Evolutionary conservation across 805 yeast species (phyloP).

Genomic region (Pichia californica): DNA sequence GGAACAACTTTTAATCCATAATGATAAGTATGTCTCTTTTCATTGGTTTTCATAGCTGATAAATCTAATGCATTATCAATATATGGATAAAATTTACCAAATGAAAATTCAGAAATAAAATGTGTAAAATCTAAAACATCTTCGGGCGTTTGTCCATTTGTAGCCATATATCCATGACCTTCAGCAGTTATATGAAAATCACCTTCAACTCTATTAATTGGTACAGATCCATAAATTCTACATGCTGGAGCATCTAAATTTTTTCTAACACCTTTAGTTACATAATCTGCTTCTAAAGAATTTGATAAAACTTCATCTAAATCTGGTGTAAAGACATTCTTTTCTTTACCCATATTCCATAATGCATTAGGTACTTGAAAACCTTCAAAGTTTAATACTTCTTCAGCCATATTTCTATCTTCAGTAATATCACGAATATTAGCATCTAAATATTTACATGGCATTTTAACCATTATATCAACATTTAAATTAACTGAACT

Average conservation of each 20-base stretch:
- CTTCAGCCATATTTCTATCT: conserved; percentile 74
- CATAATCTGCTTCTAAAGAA: conserved; percentile 59
- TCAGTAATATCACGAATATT: conserved; percentile 71
- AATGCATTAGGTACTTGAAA: conserved; percentile 43
- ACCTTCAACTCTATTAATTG: conserved; percentile 82
- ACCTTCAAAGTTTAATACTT: conserved; percentile 67
- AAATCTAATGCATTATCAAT: conserved; percentile 83
- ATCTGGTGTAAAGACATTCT: conserved; percentile 48
- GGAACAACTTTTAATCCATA: conserved; percentile 82
- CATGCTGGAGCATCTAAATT: conserved; percentile 71
- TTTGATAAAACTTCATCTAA: conserved; percentile 61
- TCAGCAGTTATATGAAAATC: conserved; percentile 77
- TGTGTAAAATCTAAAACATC: conserved; percentile 74
- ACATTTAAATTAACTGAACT: conserved; percentile 63
- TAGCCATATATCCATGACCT: conserved; percentile 51
- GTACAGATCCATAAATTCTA: conserved; percentile 73
- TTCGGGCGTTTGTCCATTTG: conserved; percentile 33
- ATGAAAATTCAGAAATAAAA: conserved; percentile 78
- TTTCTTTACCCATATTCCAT: conserved; percentile 34
- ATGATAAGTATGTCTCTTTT: conserved; percentile 44
- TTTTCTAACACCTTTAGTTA: conserved; percentile 34
- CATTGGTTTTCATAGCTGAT: conserved; percentile 52
- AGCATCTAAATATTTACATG: conserved; percentile 70
- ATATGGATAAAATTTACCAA: conserved; percentile 84
- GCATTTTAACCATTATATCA: conserved; percentile 77